Conservation (phyloP, 2,329 filamentous ascomycete genomes). For the Periconia sp. region DNA sequence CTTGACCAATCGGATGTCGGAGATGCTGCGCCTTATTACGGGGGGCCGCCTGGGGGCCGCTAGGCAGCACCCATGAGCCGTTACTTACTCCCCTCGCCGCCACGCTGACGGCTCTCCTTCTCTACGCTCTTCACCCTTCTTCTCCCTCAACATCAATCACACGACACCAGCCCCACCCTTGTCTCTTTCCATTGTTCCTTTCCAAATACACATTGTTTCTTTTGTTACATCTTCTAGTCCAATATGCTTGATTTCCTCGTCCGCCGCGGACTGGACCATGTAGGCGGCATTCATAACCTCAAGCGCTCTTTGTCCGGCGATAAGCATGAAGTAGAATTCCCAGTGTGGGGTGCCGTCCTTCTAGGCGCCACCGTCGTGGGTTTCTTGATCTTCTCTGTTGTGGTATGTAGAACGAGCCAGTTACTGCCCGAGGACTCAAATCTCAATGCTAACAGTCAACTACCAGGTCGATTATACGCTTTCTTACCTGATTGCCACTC, state of each 20-base stretch:
- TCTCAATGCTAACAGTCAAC: constrained; percentile 6
- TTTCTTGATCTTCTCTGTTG: constrained; percentile 46
- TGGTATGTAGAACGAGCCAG: constrained; percentile 34
- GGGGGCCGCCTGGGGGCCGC: too few relatives aligned
- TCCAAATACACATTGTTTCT: constrained; percentile 3
- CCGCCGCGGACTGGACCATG: constrained; percentile 34
- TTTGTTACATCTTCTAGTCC: constrained; percentile 5
- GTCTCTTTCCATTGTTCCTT: neutral
- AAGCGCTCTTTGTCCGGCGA: constrained; percentile 25
- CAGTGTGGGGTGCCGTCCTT: constrained; percentile 30
- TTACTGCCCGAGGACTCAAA: neutral
- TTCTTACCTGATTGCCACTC: constrained; percentile 60
- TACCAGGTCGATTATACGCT: constrained; percentile 57
- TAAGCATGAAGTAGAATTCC: constrained; percentile 25
- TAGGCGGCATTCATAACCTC: constrained; percentile 21
- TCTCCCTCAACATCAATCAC: constrained; percentile 1
- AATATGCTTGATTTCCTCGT: constrained; percentile 31
- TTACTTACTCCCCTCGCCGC: neutral
- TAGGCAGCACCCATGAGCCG: neutral
- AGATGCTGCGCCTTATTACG: too few relatives aligned
- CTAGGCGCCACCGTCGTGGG: constrained; percentile 40
- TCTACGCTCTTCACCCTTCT: constrained; percentile 4
- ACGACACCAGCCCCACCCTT: constrained; percentile 4
- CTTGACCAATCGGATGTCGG: too few relatives aligned
- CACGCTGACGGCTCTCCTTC: constrained; percentile 8